These are phyloP conservation scores for Theileria annulata DNA, from an alignment of 169 alveolate species.

Conservation along the genomic window DNA sequence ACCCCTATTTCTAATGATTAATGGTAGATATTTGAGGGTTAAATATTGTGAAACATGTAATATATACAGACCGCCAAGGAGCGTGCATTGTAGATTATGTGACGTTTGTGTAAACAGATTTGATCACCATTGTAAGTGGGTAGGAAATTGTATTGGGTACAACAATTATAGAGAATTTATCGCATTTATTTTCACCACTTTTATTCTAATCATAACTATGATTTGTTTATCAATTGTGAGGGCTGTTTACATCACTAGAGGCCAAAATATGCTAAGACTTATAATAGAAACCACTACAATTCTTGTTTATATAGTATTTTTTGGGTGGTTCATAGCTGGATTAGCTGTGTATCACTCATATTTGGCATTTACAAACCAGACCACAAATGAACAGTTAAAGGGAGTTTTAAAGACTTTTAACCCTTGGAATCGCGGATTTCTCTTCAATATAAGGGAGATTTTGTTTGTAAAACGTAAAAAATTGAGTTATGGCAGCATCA, in stretches of 20 bases:
- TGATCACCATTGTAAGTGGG: conserved; percentile 93
- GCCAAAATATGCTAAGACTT: conserved; percentile 23
- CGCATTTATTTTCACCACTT: conserved; percentile 62
- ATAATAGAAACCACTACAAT: conserved; percentile 49
- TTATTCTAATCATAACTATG: conserved; percentile 47
- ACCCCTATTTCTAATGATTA: conserved; percentile 60
- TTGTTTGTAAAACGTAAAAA: conserved; percentile 46
- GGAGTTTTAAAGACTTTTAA: conserved; percentile 69
- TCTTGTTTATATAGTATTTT: conserved; percentile 57
- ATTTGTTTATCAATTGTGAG: conserved; percentile 49
- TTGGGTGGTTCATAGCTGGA: conserved; percentile 81
- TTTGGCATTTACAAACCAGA: conserved; percentile 74
- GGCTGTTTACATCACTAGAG: conserved; percentile 38
- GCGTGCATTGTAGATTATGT: conserved; percentile 89
- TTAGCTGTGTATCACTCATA: conserved; percentile 75
- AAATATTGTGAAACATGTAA: conserved; percentile 85
- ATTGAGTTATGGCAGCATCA: not conserved
- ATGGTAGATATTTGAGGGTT: conserved; percentile 73
- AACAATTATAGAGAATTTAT: conserved; percentile 81
- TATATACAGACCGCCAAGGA: conserved; percentile 85
- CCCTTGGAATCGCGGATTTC: conserved; percentile 75
- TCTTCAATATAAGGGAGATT: conserved; percentile 67
- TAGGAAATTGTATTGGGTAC: conserved; percentile 88
- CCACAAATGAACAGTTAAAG: conserved; percentile 81
- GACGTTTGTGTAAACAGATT: conserved; percentile 89